Percentiles rank a stretch among this genome's conserved stretches.
Conservation (phyloP, 306 rosid species). For the Corylus americana region DNA sequence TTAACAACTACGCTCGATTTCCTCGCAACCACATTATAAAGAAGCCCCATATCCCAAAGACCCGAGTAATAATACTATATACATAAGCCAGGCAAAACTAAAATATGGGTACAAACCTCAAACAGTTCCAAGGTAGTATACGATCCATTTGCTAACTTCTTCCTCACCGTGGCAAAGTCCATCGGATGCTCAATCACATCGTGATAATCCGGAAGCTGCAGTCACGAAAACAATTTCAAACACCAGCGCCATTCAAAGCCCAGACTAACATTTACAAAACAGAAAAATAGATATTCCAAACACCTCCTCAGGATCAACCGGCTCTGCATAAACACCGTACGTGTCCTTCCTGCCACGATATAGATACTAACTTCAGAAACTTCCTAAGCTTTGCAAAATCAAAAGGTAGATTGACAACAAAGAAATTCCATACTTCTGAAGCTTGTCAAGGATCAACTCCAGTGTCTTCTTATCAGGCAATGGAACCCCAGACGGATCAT, state of each 20-base stretch:
- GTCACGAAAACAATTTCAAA: constrained; percentile 33
- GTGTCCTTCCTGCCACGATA: constrained; percentile 89
- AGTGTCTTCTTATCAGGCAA: constrained; percentile 84
- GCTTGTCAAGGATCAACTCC: constrained; percentile 94
- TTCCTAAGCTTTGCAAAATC: neutral
- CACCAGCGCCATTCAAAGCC: constrained; percentile 25
- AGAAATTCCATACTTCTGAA: constrained; percentile 71
- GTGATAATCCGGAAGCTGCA: constrained; percentile 94
- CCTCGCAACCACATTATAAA: neutral
- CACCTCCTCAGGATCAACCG: constrained; percentile 99
- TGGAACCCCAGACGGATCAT: constrained; percentile 50
- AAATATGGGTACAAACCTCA: constrained; percentile 61
- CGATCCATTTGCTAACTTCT: constrained; percentile 70
- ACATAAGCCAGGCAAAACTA: neutral
- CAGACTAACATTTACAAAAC: constrained; percentile 21
- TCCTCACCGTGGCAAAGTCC: constrained; percentile 95
- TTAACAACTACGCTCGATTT: neutral
- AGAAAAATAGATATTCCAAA: constrained; percentile 8
- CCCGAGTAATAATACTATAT: neutral
- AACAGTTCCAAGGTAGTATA: constrained; percentile 82
- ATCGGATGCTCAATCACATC: constrained; percentile 92
- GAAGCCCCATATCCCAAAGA: neutral
- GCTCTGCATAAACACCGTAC: constrained; percentile 94
- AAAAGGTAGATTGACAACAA: constrained; percentile 7
- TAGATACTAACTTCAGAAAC: constrained; percentile 27